These are phyloP conservation scores for Candolleomyces efflorescens DNA, from an alignment of 768 basidiomycete genomes.

Conservation along the genomic window DNA sequence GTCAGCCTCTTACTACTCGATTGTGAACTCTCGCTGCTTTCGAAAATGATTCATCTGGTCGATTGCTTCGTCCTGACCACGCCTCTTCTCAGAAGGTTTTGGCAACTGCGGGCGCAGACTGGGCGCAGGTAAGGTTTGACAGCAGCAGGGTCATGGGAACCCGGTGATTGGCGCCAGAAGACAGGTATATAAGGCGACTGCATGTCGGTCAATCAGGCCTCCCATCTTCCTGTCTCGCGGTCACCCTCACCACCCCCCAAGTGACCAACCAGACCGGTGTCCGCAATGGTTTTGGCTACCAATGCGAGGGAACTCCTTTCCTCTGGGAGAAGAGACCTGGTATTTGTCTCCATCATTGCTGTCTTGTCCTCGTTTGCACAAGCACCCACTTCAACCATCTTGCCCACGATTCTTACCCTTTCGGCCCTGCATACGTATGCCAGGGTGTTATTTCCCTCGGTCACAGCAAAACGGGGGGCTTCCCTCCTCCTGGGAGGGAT, in stretches of 20 bases:
- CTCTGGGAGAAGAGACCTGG: not conserved
- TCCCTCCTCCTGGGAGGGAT: slow-evolving; percentile 37
- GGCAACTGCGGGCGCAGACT: not conserved
- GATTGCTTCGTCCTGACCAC: no score
- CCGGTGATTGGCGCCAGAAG: not conserved
- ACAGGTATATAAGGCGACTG: not conserved
- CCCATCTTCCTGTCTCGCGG: not conserved
- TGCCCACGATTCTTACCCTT: slow-evolving; percentile 20
- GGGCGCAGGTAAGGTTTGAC: not conserved
- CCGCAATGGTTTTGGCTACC: not conserved
- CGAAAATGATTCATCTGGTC: no score
- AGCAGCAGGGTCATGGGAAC: no score
- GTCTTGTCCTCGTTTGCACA: not conserved
- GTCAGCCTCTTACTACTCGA: not conserved
- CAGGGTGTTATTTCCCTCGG: slow-evolving; percentile 27
- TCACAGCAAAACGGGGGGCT: slow-evolving; percentile 14
- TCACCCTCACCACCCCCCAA: not conserved
- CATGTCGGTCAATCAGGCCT: not conserved
- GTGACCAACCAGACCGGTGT: slow-evolving; percentile 1
- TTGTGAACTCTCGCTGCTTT: not conserved
- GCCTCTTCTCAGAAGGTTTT: no score
- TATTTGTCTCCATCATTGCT: not conserved
- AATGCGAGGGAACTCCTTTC: slow-evolving; percentile 5
- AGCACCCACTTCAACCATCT: slow-evolving; percentile 8
- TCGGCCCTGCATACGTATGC: slow-evolving; percentile 34